These are phyloP conservation scores for Thelonectria olida DNA, from an alignment of 2,329 filamentous ascomycete genomes.

Conservation along the genomic window DNA sequence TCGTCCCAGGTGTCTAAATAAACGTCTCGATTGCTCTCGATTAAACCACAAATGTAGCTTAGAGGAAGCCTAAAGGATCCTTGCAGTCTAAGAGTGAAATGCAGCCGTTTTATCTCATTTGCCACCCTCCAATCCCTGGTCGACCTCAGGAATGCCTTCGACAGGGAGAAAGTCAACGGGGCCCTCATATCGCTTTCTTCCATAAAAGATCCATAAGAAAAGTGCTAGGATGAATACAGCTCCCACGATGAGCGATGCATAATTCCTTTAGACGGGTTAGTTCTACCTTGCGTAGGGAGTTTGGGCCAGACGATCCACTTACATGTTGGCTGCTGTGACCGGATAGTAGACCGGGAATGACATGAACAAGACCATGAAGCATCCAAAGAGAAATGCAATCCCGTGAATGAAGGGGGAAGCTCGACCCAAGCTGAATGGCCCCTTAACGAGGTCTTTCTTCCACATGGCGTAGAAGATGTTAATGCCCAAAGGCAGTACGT, in stretches of 20 bases:
- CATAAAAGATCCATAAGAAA: background rate
- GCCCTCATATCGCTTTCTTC: background rate
- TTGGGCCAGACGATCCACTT: background rate
- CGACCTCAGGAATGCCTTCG: background rate
- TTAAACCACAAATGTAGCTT: too few species aligned
- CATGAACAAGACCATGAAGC: constrained; percentile 21
- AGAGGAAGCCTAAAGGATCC: too few species aligned
- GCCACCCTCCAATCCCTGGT: background rate
- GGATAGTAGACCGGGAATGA: constrained; percentile 14
- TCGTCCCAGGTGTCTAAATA: too few species aligned
- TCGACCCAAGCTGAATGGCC: constrained; percentile 8
- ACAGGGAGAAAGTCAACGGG: background rate
- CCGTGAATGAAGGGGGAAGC: background rate
- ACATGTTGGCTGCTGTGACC: constrained; percentile 11
- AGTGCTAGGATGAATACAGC: constrained; percentile 5
- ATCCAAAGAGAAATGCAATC: constrained; percentile 11
- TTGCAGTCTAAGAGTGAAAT: background rate
- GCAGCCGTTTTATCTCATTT: background rate
- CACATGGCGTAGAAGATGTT: constrained; percentile 15
- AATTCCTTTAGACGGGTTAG: constrained; percentile 9
- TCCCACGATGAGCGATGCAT: constrained; percentile 8
- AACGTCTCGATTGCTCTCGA: too few species aligned
- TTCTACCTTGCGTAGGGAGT: background rate
- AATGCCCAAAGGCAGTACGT: constrained; percentile 11
- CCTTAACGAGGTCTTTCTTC: constrained; percentile 9